Conservation (phyloP, 106 monocot genomes). For the Acorus gramineus region DNA sequence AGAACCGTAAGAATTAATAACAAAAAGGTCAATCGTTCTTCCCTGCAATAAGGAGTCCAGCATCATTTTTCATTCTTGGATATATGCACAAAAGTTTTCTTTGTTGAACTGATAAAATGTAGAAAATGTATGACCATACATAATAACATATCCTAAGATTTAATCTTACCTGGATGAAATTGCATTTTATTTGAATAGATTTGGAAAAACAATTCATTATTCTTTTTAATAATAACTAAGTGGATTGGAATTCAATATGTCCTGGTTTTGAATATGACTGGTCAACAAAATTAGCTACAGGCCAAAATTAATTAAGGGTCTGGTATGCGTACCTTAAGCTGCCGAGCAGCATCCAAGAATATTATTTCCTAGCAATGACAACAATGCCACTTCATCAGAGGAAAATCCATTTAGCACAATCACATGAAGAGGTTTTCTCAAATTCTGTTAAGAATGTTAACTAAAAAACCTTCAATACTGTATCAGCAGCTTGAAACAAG, state of each 20-base stretch:
- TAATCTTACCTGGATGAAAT: too few relatives aligned
- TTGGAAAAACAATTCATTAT: too few relatives aligned
- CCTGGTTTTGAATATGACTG: too few relatives aligned
- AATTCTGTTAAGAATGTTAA: slow-evolving; percentile 3
- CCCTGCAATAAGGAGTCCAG: slow-evolving; percentile 33
- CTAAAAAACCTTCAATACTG: slow-evolving; percentile 73
- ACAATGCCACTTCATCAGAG: slow-evolving; percentile 15
- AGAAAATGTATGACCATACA: neutral
- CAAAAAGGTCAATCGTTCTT: slow-evolving; percentile 90
- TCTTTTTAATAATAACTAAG: too few relatives aligned
- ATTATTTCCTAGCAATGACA: slow-evolving; percentile 68
- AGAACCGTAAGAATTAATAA: slow-evolving; percentile 90
- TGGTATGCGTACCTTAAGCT: slow-evolving; percentile 62
- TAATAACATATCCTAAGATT: too few relatives aligned
- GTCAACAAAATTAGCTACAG: too few relatives aligned
- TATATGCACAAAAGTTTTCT: neutral
- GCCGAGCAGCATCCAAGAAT: slow-evolving; percentile 67
- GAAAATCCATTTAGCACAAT: neutral
- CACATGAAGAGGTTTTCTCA: neutral
- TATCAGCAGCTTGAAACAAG: slow-evolving; percentile 93
- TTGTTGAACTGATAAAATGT: too few relatives aligned
- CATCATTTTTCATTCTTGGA: neutral
- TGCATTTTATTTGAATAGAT: too few relatives aligned
- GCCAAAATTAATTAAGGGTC: slow-evolving; percentile 4
- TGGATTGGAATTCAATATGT: too few relatives aligned